Conservation (phyloP, 1,139 yeast genomes). For the Lodderomyces beijingensis region DNA sequence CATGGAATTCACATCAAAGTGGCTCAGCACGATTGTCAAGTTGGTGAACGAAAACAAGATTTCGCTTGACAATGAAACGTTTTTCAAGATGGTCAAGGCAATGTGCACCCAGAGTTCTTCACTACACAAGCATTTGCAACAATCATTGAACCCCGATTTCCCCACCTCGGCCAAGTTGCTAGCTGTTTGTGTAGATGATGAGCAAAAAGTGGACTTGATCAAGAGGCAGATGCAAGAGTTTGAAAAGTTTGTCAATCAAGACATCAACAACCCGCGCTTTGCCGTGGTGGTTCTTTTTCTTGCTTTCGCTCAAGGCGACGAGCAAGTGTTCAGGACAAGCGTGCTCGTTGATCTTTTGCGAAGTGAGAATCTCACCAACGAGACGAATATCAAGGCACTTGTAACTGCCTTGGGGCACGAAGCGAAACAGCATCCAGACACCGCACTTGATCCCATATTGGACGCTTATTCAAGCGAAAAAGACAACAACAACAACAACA, state of each 20-base stretch:
- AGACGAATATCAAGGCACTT: conserved; percentile 39
- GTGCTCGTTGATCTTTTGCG: conserved; percentile 10
- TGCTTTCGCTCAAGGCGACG: conserved; percentile 34
- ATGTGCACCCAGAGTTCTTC: conserved; percentile 7
- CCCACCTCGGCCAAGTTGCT: conserved; percentile 33
- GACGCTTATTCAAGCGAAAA: conserved; percentile 11
- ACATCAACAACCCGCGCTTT: conserved; percentile 14
- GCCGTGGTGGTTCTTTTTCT: conserved; percentile 36
- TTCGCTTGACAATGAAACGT: conserved; percentile 9
- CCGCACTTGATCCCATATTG: conserved; percentile 8
- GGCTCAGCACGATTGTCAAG: conserved; percentile 9
- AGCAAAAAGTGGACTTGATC: conserved; percentile 26
- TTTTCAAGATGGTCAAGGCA: conserved; percentile 12
- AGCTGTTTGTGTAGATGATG: conserved; percentile 37
- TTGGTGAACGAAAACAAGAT: conserved; percentile 12
- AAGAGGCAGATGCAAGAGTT: conserved; percentile 27
- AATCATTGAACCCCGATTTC: conserved; percentile 15
- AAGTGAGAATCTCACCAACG: conserved; percentile 23
- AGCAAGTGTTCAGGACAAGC: conserved; percentile 8
- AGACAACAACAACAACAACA: too few species aligned
- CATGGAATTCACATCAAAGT: conserved; percentile 2
- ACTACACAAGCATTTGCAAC: conserved; percentile 11
- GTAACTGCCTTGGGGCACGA: conserved; percentile 54
- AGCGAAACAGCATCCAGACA: conserved; percentile 11
- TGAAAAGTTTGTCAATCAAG: conserved; percentile 19